phyloP scores from a whole-genome alignment of 805 yeast genomes.

The Hanseniaspora pseudoguilliermondii region DNA sequence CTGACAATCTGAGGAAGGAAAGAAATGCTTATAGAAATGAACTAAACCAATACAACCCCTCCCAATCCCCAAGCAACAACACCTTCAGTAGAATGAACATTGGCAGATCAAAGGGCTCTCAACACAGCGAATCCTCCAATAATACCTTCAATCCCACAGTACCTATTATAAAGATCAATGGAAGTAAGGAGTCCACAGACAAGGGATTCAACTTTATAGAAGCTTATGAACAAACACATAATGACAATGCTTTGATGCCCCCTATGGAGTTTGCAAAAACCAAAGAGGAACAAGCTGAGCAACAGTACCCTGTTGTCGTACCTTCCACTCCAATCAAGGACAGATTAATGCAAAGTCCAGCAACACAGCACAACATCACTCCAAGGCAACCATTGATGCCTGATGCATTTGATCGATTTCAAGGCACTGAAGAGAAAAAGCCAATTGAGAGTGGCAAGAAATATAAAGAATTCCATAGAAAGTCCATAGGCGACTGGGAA shows the following conservation, averaged over 20 bases:
- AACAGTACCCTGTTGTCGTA: constrained; percentile 12
- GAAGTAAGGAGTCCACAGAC: neutral
- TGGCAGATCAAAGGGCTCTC: neutral
- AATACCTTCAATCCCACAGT: neutral
- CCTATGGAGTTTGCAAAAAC: constrained; percentile 10
- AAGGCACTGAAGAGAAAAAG: constrained; percentile 13
- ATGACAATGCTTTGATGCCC: constrained; percentile 13
- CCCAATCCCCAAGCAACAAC: constrained; percentile 15
- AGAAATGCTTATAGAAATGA: constrained; percentile 3
- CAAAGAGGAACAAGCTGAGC: constrained; percentile 16
- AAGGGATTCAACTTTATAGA: constrained; percentile 14
- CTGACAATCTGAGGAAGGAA: neutral
- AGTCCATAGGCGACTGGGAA: constrained; percentile 93
- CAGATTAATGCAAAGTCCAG: constrained; percentile 4
- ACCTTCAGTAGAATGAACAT: neutral
- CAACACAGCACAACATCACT: constrained; percentile 1
- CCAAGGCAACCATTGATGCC: constrained; percentile 9
- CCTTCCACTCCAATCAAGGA: constrained; percentile 9
- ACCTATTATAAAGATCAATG: neutral
- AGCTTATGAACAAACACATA: constrained; percentile 6
- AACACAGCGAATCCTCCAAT: neutral
- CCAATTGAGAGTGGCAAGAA: constrained; percentile 15
- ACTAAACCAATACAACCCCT: neutral
- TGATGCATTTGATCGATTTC: neutral
- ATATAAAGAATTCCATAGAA: constrained; percentile 51